A percentile compares a stretch with the other conserved stretches of the same genome.
These are phyloP conservation scores for Neurospora sp. DNA, from an alignment of 495 filamentous ascomycete genomes.

Conservation along the genomic window DNA sequence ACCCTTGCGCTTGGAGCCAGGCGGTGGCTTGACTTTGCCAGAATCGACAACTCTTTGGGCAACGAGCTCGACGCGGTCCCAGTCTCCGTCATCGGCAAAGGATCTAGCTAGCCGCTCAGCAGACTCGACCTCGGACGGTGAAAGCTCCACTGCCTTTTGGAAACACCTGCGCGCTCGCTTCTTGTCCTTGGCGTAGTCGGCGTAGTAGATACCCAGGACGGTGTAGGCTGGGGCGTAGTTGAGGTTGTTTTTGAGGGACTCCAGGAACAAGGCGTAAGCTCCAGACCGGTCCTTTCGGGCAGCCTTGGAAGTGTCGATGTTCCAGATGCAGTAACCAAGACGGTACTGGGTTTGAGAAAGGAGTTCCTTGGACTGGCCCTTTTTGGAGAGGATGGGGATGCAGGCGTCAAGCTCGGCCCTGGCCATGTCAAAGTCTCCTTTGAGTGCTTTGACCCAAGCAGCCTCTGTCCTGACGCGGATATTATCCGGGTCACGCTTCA, in stretches of 20 bases:
- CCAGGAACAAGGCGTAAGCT: constrained; percentile 74
- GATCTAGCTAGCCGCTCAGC: constrained; percentile 76
- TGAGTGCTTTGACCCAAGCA: constrained; percentile 84
- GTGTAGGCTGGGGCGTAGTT: constrained; percentile 92
- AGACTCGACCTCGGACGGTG: constrained; percentile 73
- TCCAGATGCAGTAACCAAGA: constrained; percentile 84
- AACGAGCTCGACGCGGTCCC: constrained; percentile 91
- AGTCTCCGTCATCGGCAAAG: constrained; percentile 84
- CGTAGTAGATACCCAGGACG: constrained; percentile 88
- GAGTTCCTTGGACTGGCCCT: constrained; percentile 51
- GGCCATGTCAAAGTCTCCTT: constrained; percentile 57
- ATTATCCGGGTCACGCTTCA: constrained; percentile 59
- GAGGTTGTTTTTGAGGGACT: constrained; percentile 74
- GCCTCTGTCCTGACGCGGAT: constrained; percentile 69
- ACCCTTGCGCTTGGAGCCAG: constrained; percentile 81
- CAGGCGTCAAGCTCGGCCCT: constrained; percentile 58
- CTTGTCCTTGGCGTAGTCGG: constrained; percentile 80
- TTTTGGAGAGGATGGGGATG: constrained; percentile 45
- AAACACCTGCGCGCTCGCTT: constrained; percentile 81
- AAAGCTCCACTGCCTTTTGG: constrained; percentile 93
- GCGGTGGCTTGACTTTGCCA: constrained; percentile 76
- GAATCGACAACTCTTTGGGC: constrained; percentile 88
- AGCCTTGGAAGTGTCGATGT: constrained; percentile 55
- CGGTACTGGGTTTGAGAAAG: constrained; percentile 77
- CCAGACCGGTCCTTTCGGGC: constrained; percentile 63